These are phyloP conservation scores for Coemansia sp. DNA, from an alignment of 192 early-diverging fungal species.

Conservation along the genomic window DNA sequence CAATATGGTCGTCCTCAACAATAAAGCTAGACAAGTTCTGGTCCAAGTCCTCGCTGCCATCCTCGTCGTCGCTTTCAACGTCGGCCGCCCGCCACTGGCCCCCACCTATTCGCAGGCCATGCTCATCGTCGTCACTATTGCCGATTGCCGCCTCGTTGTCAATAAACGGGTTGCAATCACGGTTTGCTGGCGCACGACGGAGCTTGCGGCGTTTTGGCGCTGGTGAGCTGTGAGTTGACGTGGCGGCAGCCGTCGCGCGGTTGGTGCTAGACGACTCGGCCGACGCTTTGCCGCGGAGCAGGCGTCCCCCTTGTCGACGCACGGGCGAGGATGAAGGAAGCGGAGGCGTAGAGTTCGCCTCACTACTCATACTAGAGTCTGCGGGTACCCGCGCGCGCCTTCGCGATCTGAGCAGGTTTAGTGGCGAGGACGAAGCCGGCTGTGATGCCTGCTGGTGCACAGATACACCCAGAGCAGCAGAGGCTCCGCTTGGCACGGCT, in stretches of 20 bases:
- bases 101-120: background rate
- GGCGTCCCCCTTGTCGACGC: background rate
- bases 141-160: slow-evolving; percentile 40
- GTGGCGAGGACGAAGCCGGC: background rate
- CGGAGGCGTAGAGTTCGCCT: background rate
- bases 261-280: background rate
- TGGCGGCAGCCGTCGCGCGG: background rate
- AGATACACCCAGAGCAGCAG: background rate
- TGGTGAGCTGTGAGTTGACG: background rate
- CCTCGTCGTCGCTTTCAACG: slow-evolving; percentile 21
- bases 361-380: background rate
- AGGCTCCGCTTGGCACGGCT: background rate
- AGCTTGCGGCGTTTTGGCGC: background rate
- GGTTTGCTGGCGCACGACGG: slow-evolving; percentile 7
- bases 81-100: background rate
- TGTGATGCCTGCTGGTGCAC: background rate
- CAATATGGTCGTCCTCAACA: slow-evolving; percentile 40
- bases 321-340: slow-evolving; percentile 4
- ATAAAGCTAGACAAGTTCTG: slow-evolving; percentile 47
- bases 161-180: slow-evolving; percentile 21
- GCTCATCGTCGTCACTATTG: slow-evolving; percentile 28
- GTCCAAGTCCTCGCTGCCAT: slow-evolving; percentile 34
- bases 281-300: background rate
- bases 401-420: background rate
- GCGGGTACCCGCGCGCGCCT: background rate